Conservation (phyloP, 208 protist genomes). For the Leishmania tarentolae region DNA sequence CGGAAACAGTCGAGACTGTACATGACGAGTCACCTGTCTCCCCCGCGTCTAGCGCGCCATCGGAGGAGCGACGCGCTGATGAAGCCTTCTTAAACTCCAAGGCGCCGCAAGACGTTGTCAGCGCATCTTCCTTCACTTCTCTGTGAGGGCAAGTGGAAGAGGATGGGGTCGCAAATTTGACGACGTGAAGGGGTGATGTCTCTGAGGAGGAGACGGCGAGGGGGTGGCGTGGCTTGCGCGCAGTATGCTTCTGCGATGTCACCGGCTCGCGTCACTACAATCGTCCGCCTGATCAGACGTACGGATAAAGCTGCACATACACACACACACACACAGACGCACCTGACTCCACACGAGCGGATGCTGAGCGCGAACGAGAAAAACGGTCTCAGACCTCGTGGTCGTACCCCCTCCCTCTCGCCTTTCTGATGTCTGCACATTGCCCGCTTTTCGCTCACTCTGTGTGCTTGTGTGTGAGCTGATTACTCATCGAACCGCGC, state of each 20-base stretch:
- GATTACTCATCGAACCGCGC: not conserved
- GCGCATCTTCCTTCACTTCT: conserved; percentile 15
- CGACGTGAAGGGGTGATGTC: too few species aligned
- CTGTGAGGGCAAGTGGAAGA: conserved; percentile 1
- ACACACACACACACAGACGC: too few species aligned
- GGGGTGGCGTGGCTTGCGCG: too few species aligned
- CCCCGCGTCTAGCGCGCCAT: not conserved
- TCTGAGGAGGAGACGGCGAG: not conserved
- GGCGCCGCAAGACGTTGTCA: conserved; percentile 17
- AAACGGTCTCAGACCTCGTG: too few species aligned
- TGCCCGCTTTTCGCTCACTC: not conserved
- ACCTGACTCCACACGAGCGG: too few species aligned
- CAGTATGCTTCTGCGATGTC: not conserved
- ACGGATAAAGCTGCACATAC: too few species aligned
- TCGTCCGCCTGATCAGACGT: not conserved
- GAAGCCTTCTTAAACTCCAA: conserved; percentile 21
- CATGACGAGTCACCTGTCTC: not conserved
- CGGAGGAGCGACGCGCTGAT: conserved; percentile 15
- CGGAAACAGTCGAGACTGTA: too few species aligned
- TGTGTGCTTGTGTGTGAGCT: not conserved
- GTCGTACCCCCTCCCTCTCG: not conserved
- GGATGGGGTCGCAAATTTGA: not conserved
- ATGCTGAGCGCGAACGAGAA: not conserved
- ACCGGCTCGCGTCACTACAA: not conserved
- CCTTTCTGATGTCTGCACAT: not conserved